A percentile compares a stretch with the other conserved stretches of the same genome.
Evolutionary conservation across 768 basidiomycete genomes (phyloP).

Genomic region (Auriscalpium orientale): DNA sequence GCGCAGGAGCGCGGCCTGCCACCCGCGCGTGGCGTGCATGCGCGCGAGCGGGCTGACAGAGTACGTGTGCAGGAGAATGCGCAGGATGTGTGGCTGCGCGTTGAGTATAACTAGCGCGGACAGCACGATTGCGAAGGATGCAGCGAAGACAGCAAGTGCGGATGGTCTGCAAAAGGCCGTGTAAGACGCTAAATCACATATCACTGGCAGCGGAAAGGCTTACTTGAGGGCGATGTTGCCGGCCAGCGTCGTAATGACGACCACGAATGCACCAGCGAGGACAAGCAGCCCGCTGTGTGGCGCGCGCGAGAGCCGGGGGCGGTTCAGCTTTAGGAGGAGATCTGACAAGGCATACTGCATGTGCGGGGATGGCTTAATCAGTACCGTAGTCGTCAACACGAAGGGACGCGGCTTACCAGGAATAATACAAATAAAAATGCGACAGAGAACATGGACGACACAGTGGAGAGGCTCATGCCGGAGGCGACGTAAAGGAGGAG

Average conservation of each 20-base stretch:
- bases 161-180: conserved; percentile 2
- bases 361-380: not conserved
- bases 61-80: conserved; percentile 2
- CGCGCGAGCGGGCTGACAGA: conserved; percentile 5
- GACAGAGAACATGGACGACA: conserved; percentile 15
- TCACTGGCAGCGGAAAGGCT: not conserved
- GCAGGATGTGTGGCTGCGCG: conserved; percentile 7
- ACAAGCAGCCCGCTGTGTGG: conserved; percentile 7
- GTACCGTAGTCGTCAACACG: not conserved
- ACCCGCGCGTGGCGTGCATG: not conserved
- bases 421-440: conserved; percentile 13
- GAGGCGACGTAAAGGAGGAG: conserved; percentile 14
- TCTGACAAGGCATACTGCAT: conserved; percentile 12
- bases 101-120: conserved; percentile 2
- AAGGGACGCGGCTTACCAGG: conserved; percentile 4
- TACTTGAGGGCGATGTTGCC: conserved; percentile 14
- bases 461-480: conserved; percentile 11
- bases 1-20: conserved; percentile 3
- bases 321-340: conserved; percentile 12
- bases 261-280: conserved; percentile 8
- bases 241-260: conserved; percentile 8
- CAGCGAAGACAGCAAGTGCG: conserved; percentile 10
- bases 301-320: conserved; percentile 9
- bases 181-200: not conserved
- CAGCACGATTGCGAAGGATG: conserved; percentile 7